Percentiles rank a stretch among this genome's conserved stretches.
Evolutionary conservation across 345 rosid genomes (phyloP).

Genomic region (Hibiscus tridactylites): DNA sequence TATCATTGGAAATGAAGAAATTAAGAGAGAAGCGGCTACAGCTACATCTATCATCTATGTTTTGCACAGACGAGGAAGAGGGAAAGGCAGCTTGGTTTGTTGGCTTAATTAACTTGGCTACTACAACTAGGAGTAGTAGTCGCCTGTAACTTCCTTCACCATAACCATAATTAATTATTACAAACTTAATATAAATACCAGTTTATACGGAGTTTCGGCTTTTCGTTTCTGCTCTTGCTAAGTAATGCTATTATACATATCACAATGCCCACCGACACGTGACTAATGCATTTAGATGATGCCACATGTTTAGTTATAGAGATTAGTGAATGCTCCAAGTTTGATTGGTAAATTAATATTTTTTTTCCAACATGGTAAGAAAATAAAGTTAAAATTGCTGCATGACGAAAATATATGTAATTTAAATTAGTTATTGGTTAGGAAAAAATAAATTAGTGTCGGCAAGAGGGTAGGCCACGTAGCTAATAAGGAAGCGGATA

Average conservation of each 20-base stretch:
- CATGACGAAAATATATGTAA: not conserved
- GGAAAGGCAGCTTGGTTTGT: not conserved
- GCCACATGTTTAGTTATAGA: not conserved
- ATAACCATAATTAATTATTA: not conserved
- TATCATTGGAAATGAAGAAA: not conserved
- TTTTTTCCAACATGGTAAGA: not conserved
- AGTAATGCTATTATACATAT: too few species aligned
- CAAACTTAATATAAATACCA: not conserved
- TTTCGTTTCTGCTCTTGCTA: not conserved
- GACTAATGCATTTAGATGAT: not conserved
- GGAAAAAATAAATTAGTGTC: slow-evolving; percentile 11
- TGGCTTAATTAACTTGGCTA: not conserved
- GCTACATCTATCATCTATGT: not conserved
- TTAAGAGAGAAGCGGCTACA: not conserved
- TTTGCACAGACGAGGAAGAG: not conserved
- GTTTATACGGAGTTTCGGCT: not conserved
- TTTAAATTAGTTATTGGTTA: not conserved
- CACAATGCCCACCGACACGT: slow-evolving; percentile 16
- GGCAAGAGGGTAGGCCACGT: slow-evolving; percentile 15
- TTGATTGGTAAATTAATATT: not conserved
- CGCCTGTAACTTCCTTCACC: not conserved
- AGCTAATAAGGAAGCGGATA: not conserved
- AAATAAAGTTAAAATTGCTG: not conserved
- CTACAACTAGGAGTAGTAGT: not conserved
- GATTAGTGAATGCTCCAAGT: not conserved